Evolutionary conservation across 2,329 filamentous ascomycete genomes (phyloP).

Genomic region (Alternaria atra): DNA sequence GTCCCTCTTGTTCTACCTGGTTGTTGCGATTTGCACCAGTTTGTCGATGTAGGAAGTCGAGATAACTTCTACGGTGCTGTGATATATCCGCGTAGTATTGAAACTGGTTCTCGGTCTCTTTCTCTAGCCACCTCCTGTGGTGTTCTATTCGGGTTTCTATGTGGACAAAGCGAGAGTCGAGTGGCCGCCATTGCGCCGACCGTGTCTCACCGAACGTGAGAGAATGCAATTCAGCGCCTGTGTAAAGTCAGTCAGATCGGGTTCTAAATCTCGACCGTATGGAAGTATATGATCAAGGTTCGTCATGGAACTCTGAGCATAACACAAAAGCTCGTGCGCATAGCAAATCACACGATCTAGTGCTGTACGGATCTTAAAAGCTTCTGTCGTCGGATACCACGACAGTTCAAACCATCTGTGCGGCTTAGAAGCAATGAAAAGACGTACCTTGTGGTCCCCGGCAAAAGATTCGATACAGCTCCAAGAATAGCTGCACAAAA

Average conservation of each 20-base stretch:
- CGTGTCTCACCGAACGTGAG: constrained; percentile 12
- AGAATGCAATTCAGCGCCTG: constrained; percentile 33
- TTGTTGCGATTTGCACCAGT: constrained; percentile 9
- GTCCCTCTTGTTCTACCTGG: constrained; percentile 21
- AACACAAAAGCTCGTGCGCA: background rate
- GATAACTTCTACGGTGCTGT: constrained; percentile 31
- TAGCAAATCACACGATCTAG: background rate
- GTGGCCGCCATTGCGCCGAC: constrained; percentile 34
- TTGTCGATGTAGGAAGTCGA: constrained; percentile 29
- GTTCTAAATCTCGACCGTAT: background rate
- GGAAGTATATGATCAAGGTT: background rate
- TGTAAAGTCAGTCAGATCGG: constrained; percentile 26
- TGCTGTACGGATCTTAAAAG: background rate
- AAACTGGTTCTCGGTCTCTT: constrained; percentile 23
- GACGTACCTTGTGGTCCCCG: constrained; percentile 36
- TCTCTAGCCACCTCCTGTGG: constrained; percentile 40
- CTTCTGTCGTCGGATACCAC: background rate
- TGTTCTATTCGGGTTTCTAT: constrained; percentile 32
- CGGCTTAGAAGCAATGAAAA: background rate
- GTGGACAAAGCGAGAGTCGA: constrained; percentile 42
- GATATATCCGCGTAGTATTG: constrained; percentile 29
- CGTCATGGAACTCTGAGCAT: background rate
- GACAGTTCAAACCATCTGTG: background rate
- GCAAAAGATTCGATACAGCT: constrained; percentile 39
- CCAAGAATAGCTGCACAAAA: constrained; percentile 36